Evolutionary conservation across 2,329 filamentous ascomycete species (phyloP).

Genomic region (Colletotrichum sublineola): DNA sequence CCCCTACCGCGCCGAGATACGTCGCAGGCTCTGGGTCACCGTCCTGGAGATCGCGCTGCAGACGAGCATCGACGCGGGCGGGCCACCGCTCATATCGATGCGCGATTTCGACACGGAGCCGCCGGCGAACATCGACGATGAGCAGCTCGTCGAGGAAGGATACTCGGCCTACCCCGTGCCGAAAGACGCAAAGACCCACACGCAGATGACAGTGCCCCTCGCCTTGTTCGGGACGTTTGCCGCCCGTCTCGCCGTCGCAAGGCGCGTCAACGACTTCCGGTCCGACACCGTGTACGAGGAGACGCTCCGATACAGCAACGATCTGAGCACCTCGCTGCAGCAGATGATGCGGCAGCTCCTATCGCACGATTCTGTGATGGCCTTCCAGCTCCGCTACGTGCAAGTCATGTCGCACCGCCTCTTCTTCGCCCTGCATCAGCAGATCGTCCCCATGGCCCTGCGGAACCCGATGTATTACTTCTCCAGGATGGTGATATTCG

Average conservation of each 20-base stretch:
- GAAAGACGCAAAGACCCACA: constrained; percentile 51
- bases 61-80: constrained; percentile 63
- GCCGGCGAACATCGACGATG: constrained; percentile 66
- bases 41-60: constrained; percentile 68
- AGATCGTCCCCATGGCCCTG: constrained; percentile 59
- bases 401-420: constrained; percentile 61
- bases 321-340: constrained; percentile 57
- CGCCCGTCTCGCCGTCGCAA: constrained; percentile 58
- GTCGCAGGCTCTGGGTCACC: constrained; percentile 69
- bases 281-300: constrained; percentile 60
- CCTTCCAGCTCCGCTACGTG: constrained; percentile 58
- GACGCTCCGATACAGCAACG: constrained; percentile 60
- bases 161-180: constrained; percentile 41
- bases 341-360: constrained; percentile 52
- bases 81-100: constrained; percentile 60
- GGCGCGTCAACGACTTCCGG: constrained; percentile 62
- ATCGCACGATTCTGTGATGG: constrained; percentile 44
- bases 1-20: constrained; percentile 64
- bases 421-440: constrained; percentile 68
- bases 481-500: constrained; percentile 64
- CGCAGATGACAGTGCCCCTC: constrained; percentile 65
- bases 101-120: constrained; percentile 64
- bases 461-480: constrained; percentile 65
- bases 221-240: constrained; percentile 59
- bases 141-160: constrained; percentile 58